Base-by-base conservation (phyloP, 2,329 filamentous ascomycete genomes). In the Cadophora luteo-olivacea region DNA sequence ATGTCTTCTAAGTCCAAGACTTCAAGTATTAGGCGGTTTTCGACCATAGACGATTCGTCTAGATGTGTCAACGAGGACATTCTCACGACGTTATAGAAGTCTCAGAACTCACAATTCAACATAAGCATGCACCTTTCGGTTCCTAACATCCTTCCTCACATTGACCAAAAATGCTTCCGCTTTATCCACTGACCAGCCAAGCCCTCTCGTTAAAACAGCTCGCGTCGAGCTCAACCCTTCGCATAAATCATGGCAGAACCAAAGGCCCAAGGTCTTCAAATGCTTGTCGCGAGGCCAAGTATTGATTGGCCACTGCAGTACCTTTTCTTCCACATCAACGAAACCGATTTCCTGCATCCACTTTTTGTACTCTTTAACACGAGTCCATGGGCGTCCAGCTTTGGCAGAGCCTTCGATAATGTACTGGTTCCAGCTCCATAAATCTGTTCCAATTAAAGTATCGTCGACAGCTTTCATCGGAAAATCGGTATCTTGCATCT, bases 211-310 rank as follows among this genome's bases (percentile, higher is more conserved):
- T 41, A 54, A 36, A 6, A 32, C 49, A 32, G 55, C 38, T 33
- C 45, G 33, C 11, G 36, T 61, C 25, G 38, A 48, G 24, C 45
- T 67, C 57, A 54, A 29, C 5, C 45, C 24, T 25, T 54, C 51
- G 7, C 24, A 54, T 51, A 62, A 29, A 32, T 32, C 25, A 22
- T 64, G 32, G 24, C 51, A 58, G 54, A 54, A 52, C 51, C 45
- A 45, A 22, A 16, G 12, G 6, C 65, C 69, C n/a, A 70, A 22
- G 8, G 52, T 71, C 32, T 74, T 77, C n/a, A 74, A 61, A 14
- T 69, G 63, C 3, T 58, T 62, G 60, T 77, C 73, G 36, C 67
- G 70, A 1, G 74, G 67, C 78, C 78, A 79, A 2, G 73, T 69
- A 7, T 75, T 75, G 3, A 76, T 58, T 9, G 77, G 77, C 66